Conservation (phyloP, 2,329 filamentous ascomycete species). For the Botrytis tulipae region DNA sequence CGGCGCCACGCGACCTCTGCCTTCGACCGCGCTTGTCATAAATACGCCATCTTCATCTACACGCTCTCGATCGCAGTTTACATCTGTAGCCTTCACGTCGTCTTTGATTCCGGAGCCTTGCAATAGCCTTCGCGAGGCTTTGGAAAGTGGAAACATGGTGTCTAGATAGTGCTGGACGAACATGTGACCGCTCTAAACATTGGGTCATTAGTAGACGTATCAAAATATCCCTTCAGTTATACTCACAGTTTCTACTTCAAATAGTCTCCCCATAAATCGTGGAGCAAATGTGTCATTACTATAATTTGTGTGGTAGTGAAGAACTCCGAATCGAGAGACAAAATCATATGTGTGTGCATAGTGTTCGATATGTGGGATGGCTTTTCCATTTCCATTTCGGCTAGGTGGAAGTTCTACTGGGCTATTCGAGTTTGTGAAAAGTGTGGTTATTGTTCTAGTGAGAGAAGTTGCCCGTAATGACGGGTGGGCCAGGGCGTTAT, state of each 20-base stretch:
- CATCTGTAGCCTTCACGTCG: slow-evolving; percentile 19
- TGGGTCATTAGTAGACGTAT: background rate
- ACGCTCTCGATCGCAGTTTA: background rate
- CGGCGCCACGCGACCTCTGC: slow-evolving; percentile 1
- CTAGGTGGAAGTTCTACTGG: background rate
- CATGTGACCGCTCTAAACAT: slow-evolving; percentile 32
- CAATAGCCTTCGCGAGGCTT: slow-evolving; percentile 20
- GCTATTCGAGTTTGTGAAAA: background rate
- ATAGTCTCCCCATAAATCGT: slow-evolving; percentile 36
- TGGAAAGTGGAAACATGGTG: slow-evolving; percentile 36
- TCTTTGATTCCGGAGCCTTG: slow-evolving; percentile 26
- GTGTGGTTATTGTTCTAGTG: slow-evolving; percentile 21
- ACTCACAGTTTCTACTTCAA: slow-evolving; percentile 25
- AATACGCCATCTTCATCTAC: slow-evolving; percentile 23
- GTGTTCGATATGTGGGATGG: slow-evolving; percentile 73
- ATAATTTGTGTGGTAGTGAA: slow-evolving; percentile 55
- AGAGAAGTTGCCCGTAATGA: slow-evolving; percentile 42
- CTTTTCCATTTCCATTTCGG: slow-evolving; percentile 33
- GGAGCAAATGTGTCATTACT: slow-evolving; percentile 20
- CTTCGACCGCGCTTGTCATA: slow-evolving; percentile 28
- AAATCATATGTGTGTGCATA: slow-evolving; percentile 75
- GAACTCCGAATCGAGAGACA: slow-evolving; percentile 70
- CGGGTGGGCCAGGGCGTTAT: slow-evolving; percentile 41
- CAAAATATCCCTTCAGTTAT: background rate
- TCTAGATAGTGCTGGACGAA: slow-evolving; percentile 40